Evolutionary conservation across 441 rosid species (phyloP).

Genomic region (Gossypium lobatum): DNA sequence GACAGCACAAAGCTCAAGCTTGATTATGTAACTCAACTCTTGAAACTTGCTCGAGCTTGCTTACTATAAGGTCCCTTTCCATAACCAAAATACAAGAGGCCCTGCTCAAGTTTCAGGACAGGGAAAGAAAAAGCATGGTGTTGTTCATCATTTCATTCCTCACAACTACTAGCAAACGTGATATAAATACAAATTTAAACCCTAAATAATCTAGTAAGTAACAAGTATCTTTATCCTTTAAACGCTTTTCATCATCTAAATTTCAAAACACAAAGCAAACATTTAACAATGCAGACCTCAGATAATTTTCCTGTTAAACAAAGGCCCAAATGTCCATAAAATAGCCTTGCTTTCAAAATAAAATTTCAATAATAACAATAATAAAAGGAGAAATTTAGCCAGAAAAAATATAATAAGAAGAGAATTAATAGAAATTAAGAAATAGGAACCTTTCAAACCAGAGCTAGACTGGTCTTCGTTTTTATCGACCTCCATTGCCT

Average conservation of each 20-base stretch:
- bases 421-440: background rate
- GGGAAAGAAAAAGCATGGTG: background rate
- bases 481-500: slow-evolving; percentile 21
- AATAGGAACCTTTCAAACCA: slow-evolving; percentile 28
- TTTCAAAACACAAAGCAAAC: background rate
- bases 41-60: background rate
- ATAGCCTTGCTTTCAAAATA: background rate
- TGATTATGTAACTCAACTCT: background rate
- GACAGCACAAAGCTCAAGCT: background rate
- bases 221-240: background rate
- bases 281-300: background rate
- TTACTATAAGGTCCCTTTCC: background rate
- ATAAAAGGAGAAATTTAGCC: too few relatives aligned
- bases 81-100: background rate
- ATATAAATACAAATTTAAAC: background rate
- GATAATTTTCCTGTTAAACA: background rate
- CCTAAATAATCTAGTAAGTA: background rate
- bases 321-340: background rate
- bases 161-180: background rate
- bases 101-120: background rate
- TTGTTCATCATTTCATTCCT: background rate
- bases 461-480: slow-evolving; percentile 25
- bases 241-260: background rate
- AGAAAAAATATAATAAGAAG: background rate
- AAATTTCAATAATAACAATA: background rate